Base-by-base conservation (phyloP, 2,329 filamentous ascomycete genomes). In the Trematosphaeria pertusa region DNA sequence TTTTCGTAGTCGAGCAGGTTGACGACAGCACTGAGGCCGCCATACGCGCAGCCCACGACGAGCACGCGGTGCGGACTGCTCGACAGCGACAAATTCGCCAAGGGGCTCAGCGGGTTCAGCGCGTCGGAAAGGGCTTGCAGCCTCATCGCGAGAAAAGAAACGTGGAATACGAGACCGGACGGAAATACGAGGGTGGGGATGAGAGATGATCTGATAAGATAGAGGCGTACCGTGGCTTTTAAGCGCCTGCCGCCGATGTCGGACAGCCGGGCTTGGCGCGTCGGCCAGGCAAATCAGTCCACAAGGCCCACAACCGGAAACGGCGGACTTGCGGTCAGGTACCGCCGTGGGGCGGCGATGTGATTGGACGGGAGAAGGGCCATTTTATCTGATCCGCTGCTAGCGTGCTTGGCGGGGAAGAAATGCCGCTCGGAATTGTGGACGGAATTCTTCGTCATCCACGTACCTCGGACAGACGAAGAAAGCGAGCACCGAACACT, bases 11-110 rank as follows among this genome's bases (percentile, higher is more conserved):
- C 86, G 15, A 87, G 72, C 5, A 92, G 77, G 63, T 88, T 87
- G 57, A 88, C 72, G 5, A 84, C 81, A 1, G 83, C 79, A 10
- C 85, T 81, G 4, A 91, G 78, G 24, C 88, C 88, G n/a, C 79
- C 82, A 60, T 91, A 91, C 30, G 85, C 87, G 54, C 86, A 87
- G 28, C 88, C 88, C 22, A 87, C 79, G 44, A 91, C 76, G 28
- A 91, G 77, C 9, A 91, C 51, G 1, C 64, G 59, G 43, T 72
- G 67, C 15, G 68, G 67, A n/a, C n/a, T n/a, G 18, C 56, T 55
- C 3, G 67, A 63, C 11, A 69, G 50, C n/a, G 58, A 60, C 41
- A 70, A 41, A 14, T 59, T 62, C 2, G 43, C 45, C 9, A 62
- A 18, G 9, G 56, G 32, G 22, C 57, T 57, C n/a, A 50, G 37